These are phyloP conservation scores for Verticillium dahliae DNA, from an alignment of 2,329 filamentous ascomycete genomes.

Conservation along the genomic window DNA sequence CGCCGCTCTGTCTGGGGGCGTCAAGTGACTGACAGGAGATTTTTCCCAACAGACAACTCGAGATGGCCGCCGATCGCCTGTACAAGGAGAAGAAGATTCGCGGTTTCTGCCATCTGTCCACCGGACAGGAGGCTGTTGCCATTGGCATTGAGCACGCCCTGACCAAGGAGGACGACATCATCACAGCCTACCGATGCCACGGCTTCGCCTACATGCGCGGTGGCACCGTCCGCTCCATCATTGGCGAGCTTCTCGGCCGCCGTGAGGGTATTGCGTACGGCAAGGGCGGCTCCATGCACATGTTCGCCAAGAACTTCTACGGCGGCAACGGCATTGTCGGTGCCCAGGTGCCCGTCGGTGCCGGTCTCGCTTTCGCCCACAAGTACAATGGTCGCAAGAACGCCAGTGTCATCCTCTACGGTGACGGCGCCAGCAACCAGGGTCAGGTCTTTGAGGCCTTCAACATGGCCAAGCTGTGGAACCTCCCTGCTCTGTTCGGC, in stretches of 20 bases:
- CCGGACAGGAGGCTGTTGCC: conserved; percentile 94
- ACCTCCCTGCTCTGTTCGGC: conserved; percentile 88
- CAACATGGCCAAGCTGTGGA: conserved; percentile 99
- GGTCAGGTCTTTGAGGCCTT: conserved; percentile 99
- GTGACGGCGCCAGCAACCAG: conserved; percentile 98
- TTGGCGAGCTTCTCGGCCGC: conserved; percentile 90
- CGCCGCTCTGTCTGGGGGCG: not conserved
- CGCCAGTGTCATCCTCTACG: conserved; percentile 84
- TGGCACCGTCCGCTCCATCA: conserved; percentile 82
- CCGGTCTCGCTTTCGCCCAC: conserved; percentile 93
- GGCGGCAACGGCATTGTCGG: conserved; percentile 99
- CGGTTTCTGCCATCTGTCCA: conserved; percentile 98
- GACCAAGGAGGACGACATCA: conserved; percentile 84
- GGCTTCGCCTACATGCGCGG: conserved; percentile 97
- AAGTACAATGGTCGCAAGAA: conserved; percentile 87
- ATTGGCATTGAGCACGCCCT: conserved; percentile 96
- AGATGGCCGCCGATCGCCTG: conserved; percentile 96
- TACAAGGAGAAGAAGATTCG: conserved; percentile 99
- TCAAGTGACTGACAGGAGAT: conserved; percentile 5
- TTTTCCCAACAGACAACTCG: conserved; percentile 71
- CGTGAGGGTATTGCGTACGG: conserved; percentile 96
- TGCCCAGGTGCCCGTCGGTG: conserved; percentile 95
- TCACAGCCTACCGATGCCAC: conserved; percentile 98
- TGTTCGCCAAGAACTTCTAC: conserved; percentile 98
- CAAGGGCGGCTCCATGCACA: conserved; percentile 99